A percentile compares a stretch with the other conserved stretches of the same genome.
These are phyloP conservation scores for Colletotrichum truncatum DNA, from an alignment of 2,329 filamentous ascomycete genomes.

Conservation along the genomic window DNA sequence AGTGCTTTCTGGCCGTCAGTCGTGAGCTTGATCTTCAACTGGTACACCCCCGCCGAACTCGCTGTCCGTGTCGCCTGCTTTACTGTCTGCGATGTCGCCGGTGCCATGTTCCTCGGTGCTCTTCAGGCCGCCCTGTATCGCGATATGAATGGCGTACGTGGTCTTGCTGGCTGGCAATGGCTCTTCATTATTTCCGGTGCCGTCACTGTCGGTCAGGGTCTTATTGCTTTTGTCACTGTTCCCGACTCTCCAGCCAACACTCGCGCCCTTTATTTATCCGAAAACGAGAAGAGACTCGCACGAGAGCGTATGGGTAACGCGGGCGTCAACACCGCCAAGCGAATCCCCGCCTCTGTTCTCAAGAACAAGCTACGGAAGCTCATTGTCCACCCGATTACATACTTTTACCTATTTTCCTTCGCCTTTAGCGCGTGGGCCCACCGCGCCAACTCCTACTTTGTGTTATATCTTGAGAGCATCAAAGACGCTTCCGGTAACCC, in stretches of 20 bases:
- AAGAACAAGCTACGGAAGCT: slow-evolving; percentile 38
- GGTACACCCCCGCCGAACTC: slow-evolving; percentile 56
- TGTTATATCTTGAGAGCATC: slow-evolving; percentile 43
- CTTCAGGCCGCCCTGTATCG: slow-evolving; percentile 53
- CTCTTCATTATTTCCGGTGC: slow-evolving; percentile 54
- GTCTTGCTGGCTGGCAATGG: slow-evolving; percentile 55
- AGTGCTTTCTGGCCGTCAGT: slow-evolving; percentile 43
- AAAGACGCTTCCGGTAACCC: slow-evolving; percentile 36
- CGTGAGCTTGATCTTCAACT: slow-evolving; percentile 54
- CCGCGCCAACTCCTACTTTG: slow-evolving; percentile 43
- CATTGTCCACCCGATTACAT: slow-evolving; percentile 40
- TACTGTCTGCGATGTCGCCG: slow-evolving; percentile 52
- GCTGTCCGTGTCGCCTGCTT: slow-evolving; percentile 51
- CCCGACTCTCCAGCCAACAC: slow-evolving; percentile 42
- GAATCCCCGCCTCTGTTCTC: slow-evolving; percentile 36
- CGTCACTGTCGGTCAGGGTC: slow-evolving; percentile 51
- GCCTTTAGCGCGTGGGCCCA: slow-evolving; percentile 41
- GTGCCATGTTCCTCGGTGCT: slow-evolving; percentile 53
- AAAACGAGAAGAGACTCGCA: slow-evolving; percentile 37
- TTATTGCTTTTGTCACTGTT: slow-evolving; percentile 49
- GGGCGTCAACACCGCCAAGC: slow-evolving; percentile 39
- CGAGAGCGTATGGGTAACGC: slow-evolving; percentile 38
- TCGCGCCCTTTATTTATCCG: slow-evolving; percentile 39
- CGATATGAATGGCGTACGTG: slow-evolving; percentile 49
- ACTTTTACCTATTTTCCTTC: slow-evolving; percentile 41